phyloP scores from a whole-genome alignment of 75 land plant species.

The Selaginella tamariscina region DNA sequence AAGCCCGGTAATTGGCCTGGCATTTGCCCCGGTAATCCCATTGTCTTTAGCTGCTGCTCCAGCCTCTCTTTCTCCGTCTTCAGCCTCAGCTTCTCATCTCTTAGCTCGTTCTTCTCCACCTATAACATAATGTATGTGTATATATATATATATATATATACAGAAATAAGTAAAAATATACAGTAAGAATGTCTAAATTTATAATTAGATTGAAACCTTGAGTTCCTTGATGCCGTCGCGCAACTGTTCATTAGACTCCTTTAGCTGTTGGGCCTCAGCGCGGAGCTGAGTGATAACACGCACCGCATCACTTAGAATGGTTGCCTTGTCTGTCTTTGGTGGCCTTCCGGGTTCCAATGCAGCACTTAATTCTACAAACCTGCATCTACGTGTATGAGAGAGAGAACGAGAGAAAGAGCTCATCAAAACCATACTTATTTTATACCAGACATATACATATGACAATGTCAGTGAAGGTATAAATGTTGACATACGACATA shows the following conservation, averaged over 20 bases:
- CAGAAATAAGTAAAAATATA: neutral
- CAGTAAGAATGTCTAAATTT: neutral
- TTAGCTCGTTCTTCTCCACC: constrained; percentile 88
- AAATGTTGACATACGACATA: neutral
- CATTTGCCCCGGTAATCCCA: constrained; percentile 31
- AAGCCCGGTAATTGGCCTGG: constrained; percentile 32
- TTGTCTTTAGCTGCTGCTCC: constrained; percentile 69
- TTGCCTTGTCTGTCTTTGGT: constrained; percentile 38
- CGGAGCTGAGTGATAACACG: constrained; percentile 38
- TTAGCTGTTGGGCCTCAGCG: constrained; percentile 40
- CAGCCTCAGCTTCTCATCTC: constrained; percentile 79
- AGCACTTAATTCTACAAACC: constrained; percentile 42
- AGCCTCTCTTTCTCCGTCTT: constrained; percentile 74
- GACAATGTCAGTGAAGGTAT: neutral
- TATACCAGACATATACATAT: neutral
- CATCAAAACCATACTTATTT: neutral
- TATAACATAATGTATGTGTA: no score
- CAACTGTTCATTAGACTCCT: constrained; percentile 39
- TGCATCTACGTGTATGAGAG: constrained; percentile 10
- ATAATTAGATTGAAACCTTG: constrained; percentile 24
- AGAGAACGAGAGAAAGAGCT: neutral
- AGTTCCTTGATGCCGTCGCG: constrained; percentile 43
- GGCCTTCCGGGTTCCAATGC: constrained; percentile 48
- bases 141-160: neutral
- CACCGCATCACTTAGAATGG: constrained; percentile 40